Base-by-base conservation (phyloP, 2,329 filamentous ascomycete genomes). In the Microdochium nivale region DNA sequence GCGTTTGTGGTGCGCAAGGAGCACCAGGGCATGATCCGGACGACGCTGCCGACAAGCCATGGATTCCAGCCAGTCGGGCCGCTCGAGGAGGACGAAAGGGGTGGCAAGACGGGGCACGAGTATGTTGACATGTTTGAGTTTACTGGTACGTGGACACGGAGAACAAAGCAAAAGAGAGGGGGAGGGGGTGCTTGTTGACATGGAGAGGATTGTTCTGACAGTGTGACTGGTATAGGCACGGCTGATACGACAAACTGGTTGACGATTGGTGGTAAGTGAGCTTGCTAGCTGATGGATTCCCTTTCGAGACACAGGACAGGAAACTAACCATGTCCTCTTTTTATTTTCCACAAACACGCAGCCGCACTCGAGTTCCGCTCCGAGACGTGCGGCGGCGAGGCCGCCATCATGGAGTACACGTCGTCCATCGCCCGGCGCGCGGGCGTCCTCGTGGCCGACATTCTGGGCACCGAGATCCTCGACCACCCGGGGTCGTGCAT, bases 21-120 rank as follows among this genome's bases (percentile, higher is more conserved):
- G 13, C 79, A 84, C 60, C 84, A 87, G 59, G 68, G 71, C 47
- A 66, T 86, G 33, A 78, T 88, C 46, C 76, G 82, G 35, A 79
- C 78, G 4, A 82, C 79, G 0, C 63, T 86, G 13, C 84, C 85
- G 1, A 87, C 84, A 0, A 83, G 79, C 14, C 78, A 81, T 62
- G 80, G 81, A 1, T 86, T 80, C 59, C 60, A 71, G 3, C 73
- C 79, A 0, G 51, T 35, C n/a, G 53, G 46, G 16, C 51, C 50
- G 3, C 23, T 3, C 11, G 51, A 49, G 1, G 53, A 37, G 27
- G 43, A 33, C n/a, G 14, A 27, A 47, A 24, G 24, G 3, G 4
- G n/a, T 25, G 21, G 43, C n/a, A 30, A n/a, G 10, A 49, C 24
- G 2, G 54, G 19, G 11, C 14, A 25, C 19, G 50, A 48, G 32